phyloP scores from a whole-genome alignment of 2,329 filamentous ascomycete species.

The Neopestalotiopsis clavispora region DNA sequence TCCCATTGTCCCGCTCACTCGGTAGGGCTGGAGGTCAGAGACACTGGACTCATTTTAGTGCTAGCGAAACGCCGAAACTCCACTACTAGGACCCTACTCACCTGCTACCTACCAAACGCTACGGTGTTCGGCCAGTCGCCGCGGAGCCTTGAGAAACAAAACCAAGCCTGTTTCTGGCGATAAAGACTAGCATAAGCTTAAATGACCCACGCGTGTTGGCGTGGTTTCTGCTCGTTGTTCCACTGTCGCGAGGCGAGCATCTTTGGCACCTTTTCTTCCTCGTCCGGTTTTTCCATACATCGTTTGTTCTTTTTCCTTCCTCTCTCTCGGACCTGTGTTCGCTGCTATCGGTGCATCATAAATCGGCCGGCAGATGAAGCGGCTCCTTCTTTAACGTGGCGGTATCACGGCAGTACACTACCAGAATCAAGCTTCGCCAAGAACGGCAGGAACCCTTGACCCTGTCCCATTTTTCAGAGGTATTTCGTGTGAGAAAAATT shows the following conservation, averaged over 20 bases:
- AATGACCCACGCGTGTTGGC: neutral
- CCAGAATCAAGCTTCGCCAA: constrained; percentile 1
- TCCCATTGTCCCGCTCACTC: neutral
- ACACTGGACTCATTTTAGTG: neutral
- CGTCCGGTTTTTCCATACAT: neutral
- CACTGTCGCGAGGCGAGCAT: neutral
- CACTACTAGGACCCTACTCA: neutral
- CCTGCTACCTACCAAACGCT: neutral
- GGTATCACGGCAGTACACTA: neutral
- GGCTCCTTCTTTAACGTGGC: neutral
- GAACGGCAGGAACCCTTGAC: neutral
- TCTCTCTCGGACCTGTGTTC: neutral
- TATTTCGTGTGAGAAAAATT: too few species aligned
- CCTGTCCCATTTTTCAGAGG: neutral
- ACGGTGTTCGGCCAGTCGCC: neutral
- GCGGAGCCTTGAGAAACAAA: neutral
- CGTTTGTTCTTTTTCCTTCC: neutral
- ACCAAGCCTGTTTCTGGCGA: neutral
- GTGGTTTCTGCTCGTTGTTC: neutral
- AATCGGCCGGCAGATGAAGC: neutral
- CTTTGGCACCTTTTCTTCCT: neutral
- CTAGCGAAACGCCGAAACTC: neutral
- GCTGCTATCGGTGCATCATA: neutral
- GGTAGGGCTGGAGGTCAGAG: neutral
- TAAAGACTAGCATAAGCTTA: neutral